These are phyloP conservation scores for Penicillium hordei DNA, from an alignment of 2,329 filamentous ascomycete species.

Conservation along the genomic window DNA sequence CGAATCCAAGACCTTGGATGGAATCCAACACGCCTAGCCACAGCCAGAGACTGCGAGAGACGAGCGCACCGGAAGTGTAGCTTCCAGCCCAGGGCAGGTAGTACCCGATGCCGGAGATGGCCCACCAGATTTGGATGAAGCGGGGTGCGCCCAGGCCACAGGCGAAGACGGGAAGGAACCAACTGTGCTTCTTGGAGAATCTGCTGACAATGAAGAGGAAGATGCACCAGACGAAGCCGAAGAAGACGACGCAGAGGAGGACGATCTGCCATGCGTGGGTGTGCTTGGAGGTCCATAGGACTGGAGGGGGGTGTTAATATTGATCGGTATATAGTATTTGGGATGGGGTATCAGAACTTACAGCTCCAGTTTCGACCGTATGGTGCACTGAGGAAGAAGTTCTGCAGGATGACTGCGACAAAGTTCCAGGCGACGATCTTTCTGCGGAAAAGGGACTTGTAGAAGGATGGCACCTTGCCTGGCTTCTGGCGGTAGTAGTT, in stretches of 20 bases:
- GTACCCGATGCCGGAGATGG: slow-evolving; percentile 58
- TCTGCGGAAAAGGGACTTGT: slow-evolving; percentile 59
- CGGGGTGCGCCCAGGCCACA: slow-evolving; percentile 64
- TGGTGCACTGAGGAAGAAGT: slow-evolving; percentile 65
- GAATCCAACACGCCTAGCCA: slow-evolving; percentile 67
- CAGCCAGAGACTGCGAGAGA: slow-evolving; percentile 61
- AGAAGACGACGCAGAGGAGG: slow-evolving; percentile 51
- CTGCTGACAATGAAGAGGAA: slow-evolving; percentile 51
- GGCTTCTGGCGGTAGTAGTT: slow-evolving; percentile 66
- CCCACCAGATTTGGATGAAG: slow-evolving; percentile 69
- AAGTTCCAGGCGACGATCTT: slow-evolving; percentile 69
- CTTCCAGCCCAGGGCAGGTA: slow-evolving; percentile 61
- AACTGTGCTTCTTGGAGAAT: slow-evolving; percentile 60
- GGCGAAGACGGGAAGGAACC: slow-evolving; percentile 67
- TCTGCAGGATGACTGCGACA: slow-evolving; percentile 62
- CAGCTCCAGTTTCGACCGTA: slow-evolving; percentile 67
- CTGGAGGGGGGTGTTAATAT: not conserved
- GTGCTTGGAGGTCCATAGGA: slow-evolving; percentile 60
- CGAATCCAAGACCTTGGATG: slow-evolving; percentile 65
- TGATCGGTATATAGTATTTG: not conserved
- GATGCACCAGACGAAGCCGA: slow-evolving; percentile 57
- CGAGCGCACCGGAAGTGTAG: slow-evolving; percentile 54
- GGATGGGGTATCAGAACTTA: not conserved
- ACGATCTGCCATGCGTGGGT: slow-evolving; percentile 58
- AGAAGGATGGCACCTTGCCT: slow-evolving; percentile 65